phyloP scores from a whole-genome alignment of 257 asterid genomes.

The Nicotiana knightiana region DNA sequence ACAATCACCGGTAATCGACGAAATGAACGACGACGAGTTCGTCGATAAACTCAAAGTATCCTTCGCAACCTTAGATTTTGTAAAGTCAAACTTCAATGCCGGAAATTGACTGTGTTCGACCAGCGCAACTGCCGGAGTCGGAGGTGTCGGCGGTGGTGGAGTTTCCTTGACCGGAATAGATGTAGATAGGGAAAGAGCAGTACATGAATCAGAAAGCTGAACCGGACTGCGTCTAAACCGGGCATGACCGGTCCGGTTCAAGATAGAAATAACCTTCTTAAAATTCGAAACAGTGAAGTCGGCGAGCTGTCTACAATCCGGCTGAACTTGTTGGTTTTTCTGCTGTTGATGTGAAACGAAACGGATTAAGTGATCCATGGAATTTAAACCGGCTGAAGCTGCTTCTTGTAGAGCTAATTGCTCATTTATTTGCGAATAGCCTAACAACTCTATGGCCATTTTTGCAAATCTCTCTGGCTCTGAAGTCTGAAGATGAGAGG shows the following conservation, averaged over 20 bases:
- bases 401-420: conserved; percentile 61
- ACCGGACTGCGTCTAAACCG: conserved; percentile 69
- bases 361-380: conserved; percentile 69
- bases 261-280: conserved; percentile 32
- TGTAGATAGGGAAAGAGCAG: neutral
- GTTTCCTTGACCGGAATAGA: neutral
- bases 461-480: conserved; percentile 8
- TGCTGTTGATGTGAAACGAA: conserved; percentile 43
- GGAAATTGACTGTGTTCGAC: neutral
- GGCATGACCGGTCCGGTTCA: conserved; percentile 76
- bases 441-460: conserved; percentile 51
- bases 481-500: neutral
- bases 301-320: conserved; percentile 56
- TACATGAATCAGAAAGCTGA: conserved; percentile 22
- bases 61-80: conserved; percentile 26
- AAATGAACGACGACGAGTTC: conserved; percentile 40
- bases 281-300: conserved; percentile 71
- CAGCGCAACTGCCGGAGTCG: conserved; percentile 14
- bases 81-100: conserved; percentile 48
- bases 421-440: conserved; percentile 35
- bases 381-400: conserved; percentile 59
- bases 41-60: conserved; percentile 34
- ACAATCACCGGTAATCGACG: conserved; percentile 50
- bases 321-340: conserved; percentile 6
- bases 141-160: conserved; percentile 20